These are phyloP conservation scores for Boletus reticulatus DNA, from an alignment of 768 basidiomycete species.

Conservation along the genomic window DNA sequence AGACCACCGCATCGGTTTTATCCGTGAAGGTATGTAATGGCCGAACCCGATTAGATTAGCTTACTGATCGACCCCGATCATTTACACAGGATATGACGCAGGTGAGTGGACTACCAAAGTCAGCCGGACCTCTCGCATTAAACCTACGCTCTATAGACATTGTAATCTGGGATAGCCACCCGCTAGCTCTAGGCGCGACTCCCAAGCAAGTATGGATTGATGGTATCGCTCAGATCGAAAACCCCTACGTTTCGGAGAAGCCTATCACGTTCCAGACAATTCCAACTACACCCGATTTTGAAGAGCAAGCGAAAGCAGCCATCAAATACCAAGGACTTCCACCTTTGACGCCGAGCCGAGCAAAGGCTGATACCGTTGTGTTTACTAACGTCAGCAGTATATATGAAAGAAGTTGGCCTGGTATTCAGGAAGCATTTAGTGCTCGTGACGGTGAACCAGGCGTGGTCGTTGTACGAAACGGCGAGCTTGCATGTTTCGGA, in stretches of 20 bases:
- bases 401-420: constrained; percentile 35
- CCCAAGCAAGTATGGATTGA: constrained; percentile 85
- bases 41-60: not conserved
- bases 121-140: not conserved
- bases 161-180: constrained; percentile 77
- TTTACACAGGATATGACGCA: constrained; percentile 60
- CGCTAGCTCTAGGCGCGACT: constrained; percentile 72
- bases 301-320: constrained; percentile 56
- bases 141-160: constrained; percentile 43
- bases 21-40: constrained; percentile 42
- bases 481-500: constrained; percentile 55
- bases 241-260: constrained; percentile 51
- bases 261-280: constrained; percentile 48
- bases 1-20: constrained; percentile 71
- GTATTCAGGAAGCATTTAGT: constrained; percentile 22
- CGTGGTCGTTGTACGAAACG: constrained; percentile 52
- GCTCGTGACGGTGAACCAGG: constrained; percentile 15
- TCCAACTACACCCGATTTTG: constrained; percentile 61
- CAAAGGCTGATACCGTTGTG: constrained; percentile 40
- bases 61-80: not conserved
- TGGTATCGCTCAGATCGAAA: constrained; percentile 67
- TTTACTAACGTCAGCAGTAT: constrained; percentile 66
- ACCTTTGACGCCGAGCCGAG: constrained; percentile 49
- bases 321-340: constrained; percentile 69
- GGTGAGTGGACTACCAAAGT: constrained; percentile 34